Conservation (phyloP, 306 rosid species). For the Lathyrus aphaca region DNA sequence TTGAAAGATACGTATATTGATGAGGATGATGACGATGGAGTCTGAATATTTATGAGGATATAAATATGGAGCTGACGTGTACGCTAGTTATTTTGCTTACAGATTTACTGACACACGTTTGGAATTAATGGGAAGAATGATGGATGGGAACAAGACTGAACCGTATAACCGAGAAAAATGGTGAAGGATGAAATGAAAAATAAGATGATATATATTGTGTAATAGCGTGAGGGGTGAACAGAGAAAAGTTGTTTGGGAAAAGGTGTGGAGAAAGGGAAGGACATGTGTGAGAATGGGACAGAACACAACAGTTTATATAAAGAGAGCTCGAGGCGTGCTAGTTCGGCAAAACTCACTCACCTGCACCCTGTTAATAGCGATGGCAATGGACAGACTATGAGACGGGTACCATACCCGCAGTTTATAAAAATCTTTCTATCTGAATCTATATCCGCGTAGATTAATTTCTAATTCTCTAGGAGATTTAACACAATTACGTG, state of each 20-base stretch:
- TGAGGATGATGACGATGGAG: not conserved
- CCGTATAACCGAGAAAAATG: slow-evolving; percentile 27
- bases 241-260: not conserved
- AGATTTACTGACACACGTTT: slow-evolving; percentile 53
- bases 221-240: not conserved
- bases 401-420: too few species aligned
- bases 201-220: not conserved
- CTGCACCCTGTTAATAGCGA: too few species aligned
- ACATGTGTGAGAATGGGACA: not conserved
- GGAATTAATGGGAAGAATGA: slow-evolving; percentile 38
- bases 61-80: slow-evolving; percentile 51
- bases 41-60: not conserved
- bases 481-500: too few species aligned
- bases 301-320: not conserved
- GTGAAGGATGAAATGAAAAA: not conserved
- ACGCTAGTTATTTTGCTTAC: slow-evolving; percentile 8
- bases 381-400: too few species aligned
- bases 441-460: too few species aligned
- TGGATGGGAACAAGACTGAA: slow-evolving; percentile 43
- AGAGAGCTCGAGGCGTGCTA: not conserved
- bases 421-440: too few species aligned
- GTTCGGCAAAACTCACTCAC: not conserved
- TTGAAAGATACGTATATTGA: slow-evolving; percentile 29
- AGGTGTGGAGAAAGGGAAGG: not conserved
- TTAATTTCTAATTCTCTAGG: too few species aligned